Percentiles rank a stretch among this genome's conserved stretches.
These are phyloP conservation scores for Dioscorea cayenensis DNA, from an alignment of 116 monocot genomes.

Conservation along the genomic window DNA sequence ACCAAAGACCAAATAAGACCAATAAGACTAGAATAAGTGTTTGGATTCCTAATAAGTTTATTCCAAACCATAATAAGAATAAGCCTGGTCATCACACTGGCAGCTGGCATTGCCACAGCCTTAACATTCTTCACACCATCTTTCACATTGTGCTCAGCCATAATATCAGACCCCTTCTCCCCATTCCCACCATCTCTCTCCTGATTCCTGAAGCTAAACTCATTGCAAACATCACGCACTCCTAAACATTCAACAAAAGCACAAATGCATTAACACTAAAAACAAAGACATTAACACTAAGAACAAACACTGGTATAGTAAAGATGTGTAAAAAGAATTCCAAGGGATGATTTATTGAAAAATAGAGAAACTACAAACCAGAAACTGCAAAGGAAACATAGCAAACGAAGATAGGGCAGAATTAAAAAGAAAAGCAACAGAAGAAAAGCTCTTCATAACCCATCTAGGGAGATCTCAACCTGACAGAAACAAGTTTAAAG, in stretches of 20 bases:
- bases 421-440: too few species aligned
- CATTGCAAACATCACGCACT: not conserved
- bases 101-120: not conserved
- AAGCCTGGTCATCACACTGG: not conserved
- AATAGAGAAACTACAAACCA: too few species aligned
- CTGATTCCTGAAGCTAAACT: conserved; percentile 1
- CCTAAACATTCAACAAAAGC: not conserved
- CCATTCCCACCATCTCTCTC: not conserved
- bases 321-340: too few species aligned
- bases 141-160: not conserved
- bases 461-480: too few species aligned
- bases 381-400: too few species aligned
- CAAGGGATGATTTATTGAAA: too few species aligned
- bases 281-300: not conserved
- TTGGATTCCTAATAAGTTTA: conserved; percentile 7
- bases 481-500: too few species aligned
- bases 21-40: conserved; percentile 3
- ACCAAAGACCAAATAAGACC: conserved; percentile 2
- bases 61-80: conserved; percentile 5
- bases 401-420: too few species aligned
- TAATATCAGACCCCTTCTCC: not conserved
- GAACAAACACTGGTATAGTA: too few species aligned
- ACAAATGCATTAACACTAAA: not conserved
- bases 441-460: too few species aligned
- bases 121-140: not conserved